Percentiles rank a stretch among this genome's conserved stretches.
These are phyloP conservation scores for Coemansia sp. DNA, from an alignment of 192 early-diverging fungal species.

Conservation along the genomic window DNA sequence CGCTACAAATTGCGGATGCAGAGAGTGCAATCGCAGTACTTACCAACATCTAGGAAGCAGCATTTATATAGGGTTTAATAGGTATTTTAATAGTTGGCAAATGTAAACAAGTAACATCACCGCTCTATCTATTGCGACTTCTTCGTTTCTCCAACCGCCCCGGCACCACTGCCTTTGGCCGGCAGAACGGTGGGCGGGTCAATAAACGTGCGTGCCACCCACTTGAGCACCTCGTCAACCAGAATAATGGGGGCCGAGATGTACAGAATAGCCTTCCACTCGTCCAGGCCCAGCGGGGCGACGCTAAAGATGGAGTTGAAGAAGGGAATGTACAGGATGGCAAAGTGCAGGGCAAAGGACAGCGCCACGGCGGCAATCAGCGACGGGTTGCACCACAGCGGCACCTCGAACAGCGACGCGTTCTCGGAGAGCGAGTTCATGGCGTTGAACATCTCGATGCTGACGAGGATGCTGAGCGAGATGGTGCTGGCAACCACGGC, in stretches of 20 bases:
- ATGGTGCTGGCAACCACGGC: conserved; percentile 89
- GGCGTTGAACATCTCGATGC: conserved; percentile 99
- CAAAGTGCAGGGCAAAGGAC: conserved; percentile 90
- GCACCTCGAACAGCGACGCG: conserved; percentile 84
- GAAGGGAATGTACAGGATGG: conserved; percentile 97
- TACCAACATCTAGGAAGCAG: too few relatives aligned
- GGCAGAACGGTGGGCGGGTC: conserved; percentile 22
- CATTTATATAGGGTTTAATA: too few relatives aligned
- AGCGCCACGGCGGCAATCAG: conserved; percentile 77
- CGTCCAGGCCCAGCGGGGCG: conserved; percentile 73
- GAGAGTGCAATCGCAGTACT: too few relatives aligned
- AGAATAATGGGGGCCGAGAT: conserved; percentile 90
- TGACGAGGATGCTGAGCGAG: conserved; percentile 90
- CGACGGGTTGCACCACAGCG: conserved; percentile 88
- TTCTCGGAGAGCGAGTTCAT: conserved; percentile 97
- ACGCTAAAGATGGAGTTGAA: conserved; percentile 90
- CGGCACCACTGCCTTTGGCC: not conserved
- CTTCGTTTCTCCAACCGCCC: conserved; percentile 7
- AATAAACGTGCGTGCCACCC: conserved; percentile 55
- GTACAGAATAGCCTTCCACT: conserved; percentile 87
- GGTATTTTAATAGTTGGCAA: too few relatives aligned
- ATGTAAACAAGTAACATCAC: not conserved
- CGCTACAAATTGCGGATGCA: too few relatives aligned
- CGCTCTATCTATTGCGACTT: conserved; percentile 15
- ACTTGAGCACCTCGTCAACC: conserved; percentile 90